Evolutionary conservation across 2,329 filamentous ascomycete genomes (phyloP).

Genomic region (Exophiala lecanii-corni): DNA sequence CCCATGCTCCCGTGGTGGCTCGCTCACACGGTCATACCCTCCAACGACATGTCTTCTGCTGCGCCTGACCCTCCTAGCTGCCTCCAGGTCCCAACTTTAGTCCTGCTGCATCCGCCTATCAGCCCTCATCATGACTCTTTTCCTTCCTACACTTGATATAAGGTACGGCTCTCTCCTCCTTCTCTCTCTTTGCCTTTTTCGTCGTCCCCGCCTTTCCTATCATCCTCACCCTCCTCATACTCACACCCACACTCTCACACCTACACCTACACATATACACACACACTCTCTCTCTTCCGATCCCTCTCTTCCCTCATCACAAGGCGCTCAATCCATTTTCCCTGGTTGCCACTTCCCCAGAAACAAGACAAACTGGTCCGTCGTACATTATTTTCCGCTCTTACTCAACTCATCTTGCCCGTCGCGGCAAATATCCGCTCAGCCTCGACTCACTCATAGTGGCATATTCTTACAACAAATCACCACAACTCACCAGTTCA

Average conservation of each 20-base stretch:
- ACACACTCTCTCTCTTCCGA: constrained; percentile 22
- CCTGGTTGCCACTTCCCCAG: no score
- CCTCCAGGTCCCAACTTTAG: constrained; percentile 24
- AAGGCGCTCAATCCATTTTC: constrained; percentile 42
- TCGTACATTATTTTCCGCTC: no score
- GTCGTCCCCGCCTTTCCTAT: constrained; percentile 26
- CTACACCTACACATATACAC: constrained; percentile 7
- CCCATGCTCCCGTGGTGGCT: constrained; percentile 7
- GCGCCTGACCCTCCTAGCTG: constrained; percentile 22
- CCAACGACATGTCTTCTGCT: constrained; percentile 9
- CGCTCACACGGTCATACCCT: constrained; percentile 1
- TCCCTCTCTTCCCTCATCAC: constrained; percentile 52
- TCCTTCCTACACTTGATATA: constrained; percentile 24
- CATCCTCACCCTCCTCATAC: constrained; percentile 7
- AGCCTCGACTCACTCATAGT: no score
- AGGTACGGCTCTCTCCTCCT: constrained; percentile 42
- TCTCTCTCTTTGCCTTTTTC: constrained; percentile 44
- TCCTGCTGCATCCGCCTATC: constrained; percentile 22
- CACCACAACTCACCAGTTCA: no score
- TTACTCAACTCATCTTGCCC: no score
- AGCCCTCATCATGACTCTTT: constrained; percentile 14
- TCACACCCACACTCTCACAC: constrained; percentile 9
- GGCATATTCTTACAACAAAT: no score
- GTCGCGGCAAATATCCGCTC: no score
- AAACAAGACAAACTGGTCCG: no score